These are phyloP conservation scores for Dactylorhiza incarnata DNA, from an alignment of 106 monocot species.

Conservation along the genomic window DNA sequence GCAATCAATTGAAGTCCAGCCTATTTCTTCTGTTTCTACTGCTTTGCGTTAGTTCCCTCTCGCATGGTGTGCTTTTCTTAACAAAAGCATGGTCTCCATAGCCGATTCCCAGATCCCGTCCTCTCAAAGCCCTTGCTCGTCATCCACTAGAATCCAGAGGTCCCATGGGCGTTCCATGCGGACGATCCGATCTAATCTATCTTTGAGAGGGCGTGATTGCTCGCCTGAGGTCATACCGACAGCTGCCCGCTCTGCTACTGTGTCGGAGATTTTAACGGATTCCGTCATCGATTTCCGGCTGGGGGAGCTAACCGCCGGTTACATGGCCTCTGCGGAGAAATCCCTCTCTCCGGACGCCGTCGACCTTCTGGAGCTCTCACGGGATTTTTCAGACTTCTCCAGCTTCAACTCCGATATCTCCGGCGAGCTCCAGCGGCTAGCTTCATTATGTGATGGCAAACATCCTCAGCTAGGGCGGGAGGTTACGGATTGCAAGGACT, in stretches of 20 bases:
- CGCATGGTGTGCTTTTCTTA: not conserved
- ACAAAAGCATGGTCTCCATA: constrained; percentile 22
- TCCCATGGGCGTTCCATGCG: constrained; percentile 52
- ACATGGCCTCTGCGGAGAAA: not conserved
- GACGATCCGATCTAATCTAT: constrained; percentile 45
- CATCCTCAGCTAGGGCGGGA: not conserved
- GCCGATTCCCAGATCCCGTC: constrained; percentile 19
- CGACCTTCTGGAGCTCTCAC: constrained; percentile 39
- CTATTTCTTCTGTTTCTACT: not conserved
- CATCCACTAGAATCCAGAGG: constrained; percentile 15
- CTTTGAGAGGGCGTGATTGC: constrained; percentile 5
- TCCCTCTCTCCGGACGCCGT: not conserved
- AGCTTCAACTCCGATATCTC: constrained; percentile 61
- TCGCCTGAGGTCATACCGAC: not conserved
- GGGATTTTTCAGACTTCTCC: constrained; percentile 41
- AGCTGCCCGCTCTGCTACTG: not conserved
- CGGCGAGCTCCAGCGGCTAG: constrained; percentile 36
- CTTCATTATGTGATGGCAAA: not conserved
- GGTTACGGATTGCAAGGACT: not conserved
- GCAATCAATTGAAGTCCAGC: not conserved
- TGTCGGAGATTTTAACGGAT: constrained; percentile 46
- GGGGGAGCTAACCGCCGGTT: constrained; percentile 29
- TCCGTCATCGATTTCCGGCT: constrained; percentile 69
- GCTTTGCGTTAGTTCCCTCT: not conserved
- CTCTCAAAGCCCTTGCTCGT: constrained; percentile 14